Percentiles rank a stretch among this genome's conserved stretches.
These are phyloP conservation scores for Heliamphora exappendiculata DNA, from an alignment of 148 eudicot species.

Conservation along the genomic window DNA sequence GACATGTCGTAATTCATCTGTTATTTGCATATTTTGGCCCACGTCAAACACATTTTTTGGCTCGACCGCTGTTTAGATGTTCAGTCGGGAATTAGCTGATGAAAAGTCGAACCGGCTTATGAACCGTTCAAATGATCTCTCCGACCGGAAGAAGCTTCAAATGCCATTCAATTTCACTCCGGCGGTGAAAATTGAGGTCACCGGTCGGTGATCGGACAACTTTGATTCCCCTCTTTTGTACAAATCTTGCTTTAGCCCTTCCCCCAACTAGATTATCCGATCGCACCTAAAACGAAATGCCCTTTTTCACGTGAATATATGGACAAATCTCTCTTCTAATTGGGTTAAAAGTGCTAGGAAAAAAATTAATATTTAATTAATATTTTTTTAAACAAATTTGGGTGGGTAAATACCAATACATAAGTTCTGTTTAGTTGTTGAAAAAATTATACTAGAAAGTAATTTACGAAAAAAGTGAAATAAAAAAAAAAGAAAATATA, in stretches of 20 bases:
- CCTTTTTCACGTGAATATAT: neutral
- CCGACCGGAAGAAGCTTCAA: constrained; percentile 13
- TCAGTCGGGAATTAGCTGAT: neutral
- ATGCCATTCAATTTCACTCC: constrained; percentile 12
- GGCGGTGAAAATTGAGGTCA: constrained; percentile 31
- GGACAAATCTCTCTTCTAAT: neutral
- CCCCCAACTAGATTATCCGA: constrained; percentile 41
- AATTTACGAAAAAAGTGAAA: no score
- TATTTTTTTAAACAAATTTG: no score
- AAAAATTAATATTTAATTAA: no score
- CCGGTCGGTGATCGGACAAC: constrained; percentile 51
- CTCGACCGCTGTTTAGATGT: no score
- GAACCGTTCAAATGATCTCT: constrained; percentile 15
- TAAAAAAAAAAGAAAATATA: no score
- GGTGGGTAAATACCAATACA: no score
- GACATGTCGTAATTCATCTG: no score
- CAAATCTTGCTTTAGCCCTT: constrained; percentile 29
- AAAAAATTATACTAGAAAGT: no score
- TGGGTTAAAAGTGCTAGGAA: no score
- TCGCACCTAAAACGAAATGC: constrained; percentile 32
- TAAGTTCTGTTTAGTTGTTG: no score
- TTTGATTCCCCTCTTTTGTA: constrained; percentile 35
- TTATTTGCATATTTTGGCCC: no score
- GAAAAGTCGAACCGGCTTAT: neutral
- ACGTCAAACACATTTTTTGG: no score